Evolutionary conservation across 2,329 filamentous ascomycete species (phyloP).

Genomic region (Penicillium vulpinum): DNA sequence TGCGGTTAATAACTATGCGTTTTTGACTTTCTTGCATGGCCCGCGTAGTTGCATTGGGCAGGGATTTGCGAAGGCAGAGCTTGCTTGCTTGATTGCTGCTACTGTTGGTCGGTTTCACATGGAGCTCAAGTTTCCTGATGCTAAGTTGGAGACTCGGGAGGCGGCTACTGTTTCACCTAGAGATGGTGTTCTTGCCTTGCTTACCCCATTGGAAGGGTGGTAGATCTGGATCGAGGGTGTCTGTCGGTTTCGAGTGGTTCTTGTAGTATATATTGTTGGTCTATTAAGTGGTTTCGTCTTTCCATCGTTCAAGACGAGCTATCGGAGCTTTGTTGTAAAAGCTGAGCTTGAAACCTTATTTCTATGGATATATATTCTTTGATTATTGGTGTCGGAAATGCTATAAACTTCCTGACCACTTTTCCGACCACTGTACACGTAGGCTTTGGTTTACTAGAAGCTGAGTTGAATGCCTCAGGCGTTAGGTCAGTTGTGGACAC

Average conservation of each 20-base stretch:
- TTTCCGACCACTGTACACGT: too few relatives aligned
- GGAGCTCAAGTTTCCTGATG: constrained; percentile 62
- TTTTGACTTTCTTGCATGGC: constrained; percentile 82
- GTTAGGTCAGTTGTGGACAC: too few relatives aligned
- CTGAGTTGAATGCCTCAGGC: too few relatives aligned
- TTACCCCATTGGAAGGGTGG: constrained; percentile 49
- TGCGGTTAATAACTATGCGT: constrained; percentile 72
- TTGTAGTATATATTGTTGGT: neutral
- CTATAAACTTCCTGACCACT: neutral
- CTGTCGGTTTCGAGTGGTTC: neutral
- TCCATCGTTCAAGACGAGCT: neutral
- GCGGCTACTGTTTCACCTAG: constrained; percentile 71
- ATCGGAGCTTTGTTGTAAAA: neutral
- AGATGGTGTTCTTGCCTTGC: constrained; percentile 68
- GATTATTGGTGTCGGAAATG: neutral
- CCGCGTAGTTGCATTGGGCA: constrained; percentile 83
- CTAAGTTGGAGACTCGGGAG: constrained; percentile 65
- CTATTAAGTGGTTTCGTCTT: neutral
- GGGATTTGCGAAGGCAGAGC: constrained; percentile 78
- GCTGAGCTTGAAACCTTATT: neutral
- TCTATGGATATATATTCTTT: neutral
- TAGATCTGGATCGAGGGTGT: constrained; percentile 1
- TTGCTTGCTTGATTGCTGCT: constrained; percentile 76
- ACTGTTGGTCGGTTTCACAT: constrained; percentile 73
- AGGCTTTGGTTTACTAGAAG: too few relatives aligned